A percentile compares a stretch with the other conserved stretches of the same genome.
Conservation (phyloP, 257 asterid genomes). For the Lycium ferocissimum region DNA sequence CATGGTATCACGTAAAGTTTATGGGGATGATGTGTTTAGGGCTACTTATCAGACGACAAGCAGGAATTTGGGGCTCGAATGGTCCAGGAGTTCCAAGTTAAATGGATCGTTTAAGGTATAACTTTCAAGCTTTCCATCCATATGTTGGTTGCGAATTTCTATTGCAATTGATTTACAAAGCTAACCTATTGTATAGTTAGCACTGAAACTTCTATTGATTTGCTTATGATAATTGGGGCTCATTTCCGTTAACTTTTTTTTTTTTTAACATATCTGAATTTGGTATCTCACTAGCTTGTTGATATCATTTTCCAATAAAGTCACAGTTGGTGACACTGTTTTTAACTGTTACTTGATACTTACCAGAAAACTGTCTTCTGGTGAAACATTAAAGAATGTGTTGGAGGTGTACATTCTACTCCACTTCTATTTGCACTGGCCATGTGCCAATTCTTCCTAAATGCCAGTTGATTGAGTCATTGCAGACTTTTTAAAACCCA, state of each 20-base stretch:
- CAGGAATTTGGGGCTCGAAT: slow-evolving; percentile 85
- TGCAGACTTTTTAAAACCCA: neutral
- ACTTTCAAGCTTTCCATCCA: neutral
- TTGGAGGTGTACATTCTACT: slow-evolving; percentile 9
- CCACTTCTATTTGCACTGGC: neutral
- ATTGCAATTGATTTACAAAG: neutral
- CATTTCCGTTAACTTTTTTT: neutral
- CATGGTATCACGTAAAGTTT: slow-evolving; percentile 64
- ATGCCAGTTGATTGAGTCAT: neutral
- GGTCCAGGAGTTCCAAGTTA: slow-evolving; percentile 74
- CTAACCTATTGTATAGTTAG: slow-evolving; percentile 24
- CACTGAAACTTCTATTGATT: neutral
- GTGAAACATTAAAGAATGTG: neutral
- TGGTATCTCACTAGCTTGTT: neutral
- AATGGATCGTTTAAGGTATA: slow-evolving; percentile 89
- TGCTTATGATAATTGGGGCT: neutral
- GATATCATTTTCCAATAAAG: neutral
- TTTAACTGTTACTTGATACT: neutral
- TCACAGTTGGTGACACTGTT: neutral
- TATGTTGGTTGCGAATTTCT: slow-evolving; percentile 14
- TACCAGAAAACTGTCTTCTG: neutral
- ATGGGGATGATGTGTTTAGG: slow-evolving; percentile 70
- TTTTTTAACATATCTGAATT: neutral
- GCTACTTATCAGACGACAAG: slow-evolving; percentile 84
- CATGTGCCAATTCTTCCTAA: slow-evolving; percentile 8